phyloP scores from a whole-genome alignment of 2,329 filamentous ascomycete species.

The Pestalotiopsis sp. region DNA sequence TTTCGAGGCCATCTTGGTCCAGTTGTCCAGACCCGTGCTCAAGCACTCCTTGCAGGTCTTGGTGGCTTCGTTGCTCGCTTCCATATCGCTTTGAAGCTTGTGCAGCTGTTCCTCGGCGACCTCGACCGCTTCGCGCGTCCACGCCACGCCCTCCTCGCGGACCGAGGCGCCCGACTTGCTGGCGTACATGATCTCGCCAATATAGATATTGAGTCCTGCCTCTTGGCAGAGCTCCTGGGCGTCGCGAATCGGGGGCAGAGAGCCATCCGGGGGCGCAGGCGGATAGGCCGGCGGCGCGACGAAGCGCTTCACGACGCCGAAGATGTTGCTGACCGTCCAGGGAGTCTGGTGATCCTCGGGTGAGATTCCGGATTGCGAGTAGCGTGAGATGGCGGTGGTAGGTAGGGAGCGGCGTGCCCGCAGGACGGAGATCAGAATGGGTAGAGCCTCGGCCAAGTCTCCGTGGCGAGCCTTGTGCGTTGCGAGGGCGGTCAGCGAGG shows the following conservation, averaged over 20 bases:
- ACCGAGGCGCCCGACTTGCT: conserved; percentile 42
- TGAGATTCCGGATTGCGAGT: conserved; percentile 8
- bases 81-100: conserved; percentile 29
- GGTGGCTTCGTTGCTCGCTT: conserved; percentile 23
- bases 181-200: conserved; percentile 90
- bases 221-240: conserved; percentile 76
- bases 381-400: conserved; percentile 24
- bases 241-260: conserved; percentile 66
- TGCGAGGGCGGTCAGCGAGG: conserved; percentile 75
- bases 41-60: conserved; percentile 78
- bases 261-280: conserved; percentile 69
- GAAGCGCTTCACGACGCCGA: conserved; percentile 29
- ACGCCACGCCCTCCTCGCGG: conserved; percentile 75
- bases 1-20: conserved; percentile 76
- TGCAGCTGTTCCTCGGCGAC: conserved; percentile 72
- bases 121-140: conserved; percentile 88
- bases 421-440: conserved; percentile 83
- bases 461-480: conserved; percentile 74
- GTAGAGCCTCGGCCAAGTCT: conserved; percentile 70
- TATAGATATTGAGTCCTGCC: conserved; percentile 83
- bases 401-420: conserved; percentile 69
- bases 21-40: conserved; percentile 75
- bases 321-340: conserved; percentile 26
- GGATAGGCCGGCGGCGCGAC: conserved; percentile 67
- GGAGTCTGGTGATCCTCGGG: conserved; percentile 2